A percentile compares a stretch with the other conserved stretches of the same genome.
These are phyloP conservation scores for Blastobotrys terrestris DNA, from an alignment of 805 yeast genomes.

Conservation along the genomic window DNA sequence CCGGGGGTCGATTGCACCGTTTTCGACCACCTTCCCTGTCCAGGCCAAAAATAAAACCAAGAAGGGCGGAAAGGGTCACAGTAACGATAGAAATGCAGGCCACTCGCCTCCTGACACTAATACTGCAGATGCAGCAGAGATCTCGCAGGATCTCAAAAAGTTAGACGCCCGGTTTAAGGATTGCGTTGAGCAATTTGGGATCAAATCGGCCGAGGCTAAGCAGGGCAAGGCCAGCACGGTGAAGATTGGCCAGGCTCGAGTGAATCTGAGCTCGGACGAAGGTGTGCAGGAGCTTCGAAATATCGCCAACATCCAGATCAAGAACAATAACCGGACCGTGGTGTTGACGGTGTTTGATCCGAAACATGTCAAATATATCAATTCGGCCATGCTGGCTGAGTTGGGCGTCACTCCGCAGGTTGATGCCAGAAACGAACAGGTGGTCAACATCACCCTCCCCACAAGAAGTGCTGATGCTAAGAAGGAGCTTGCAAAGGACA, in stretches of 20 bases:
- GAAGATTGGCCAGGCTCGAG: constrained; percentile 44
- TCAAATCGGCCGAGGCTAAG: constrained; percentile 54
- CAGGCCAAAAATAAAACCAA: background rate
- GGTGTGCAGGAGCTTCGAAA: constrained; percentile 43
- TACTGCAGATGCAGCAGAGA: constrained; percentile 12
- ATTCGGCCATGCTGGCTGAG: constrained; percentile 62
- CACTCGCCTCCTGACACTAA: background rate
- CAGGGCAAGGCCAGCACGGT: constrained; percentile 64
- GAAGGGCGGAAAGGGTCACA: background rate
- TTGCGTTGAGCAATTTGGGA: constrained; percentile 47
- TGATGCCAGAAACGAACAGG: constrained; percentile 66
- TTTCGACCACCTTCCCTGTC: background rate
- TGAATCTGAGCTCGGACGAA: constrained; percentile 46
- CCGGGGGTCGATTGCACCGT: background rate
- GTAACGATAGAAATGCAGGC: background rate
- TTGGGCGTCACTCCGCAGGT: constrained; percentile 75
- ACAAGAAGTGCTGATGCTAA: constrained; percentile 65
- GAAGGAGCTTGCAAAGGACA: constrained; percentile 45
- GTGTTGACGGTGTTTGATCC: constrained; percentile 87
- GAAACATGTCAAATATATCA: constrained; percentile 56
- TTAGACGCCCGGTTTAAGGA: constrained; percentile 41
- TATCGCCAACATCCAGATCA: constrained; percentile 30
- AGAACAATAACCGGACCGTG: constrained; percentile 42
- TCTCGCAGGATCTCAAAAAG: constrained; percentile 28
- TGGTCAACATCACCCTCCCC: constrained; percentile 68